Evolutionary conservation across 2,329 filamentous ascomycete genomes (phyloP).

Genomic region (Scytalidium lignicola): DNA sequence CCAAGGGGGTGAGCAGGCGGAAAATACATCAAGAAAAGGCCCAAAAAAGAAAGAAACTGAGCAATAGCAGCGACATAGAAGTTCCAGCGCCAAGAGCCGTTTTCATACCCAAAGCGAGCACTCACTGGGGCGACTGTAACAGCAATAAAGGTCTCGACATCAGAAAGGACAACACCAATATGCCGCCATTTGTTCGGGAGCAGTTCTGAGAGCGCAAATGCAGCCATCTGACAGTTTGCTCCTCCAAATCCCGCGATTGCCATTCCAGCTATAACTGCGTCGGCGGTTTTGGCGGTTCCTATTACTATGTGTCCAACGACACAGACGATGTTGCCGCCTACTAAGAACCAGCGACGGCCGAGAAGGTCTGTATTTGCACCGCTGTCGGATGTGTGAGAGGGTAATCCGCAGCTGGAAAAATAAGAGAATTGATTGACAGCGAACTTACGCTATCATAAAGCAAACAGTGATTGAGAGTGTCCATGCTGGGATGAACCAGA

Average conservation of each 20-base stretch:
- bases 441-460: constrained; percentile 32
- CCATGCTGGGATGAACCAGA: constrained; percentile 33
- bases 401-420: constrained; percentile 1
- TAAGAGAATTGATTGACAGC: constrained; percentile 2
- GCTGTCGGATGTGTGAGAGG: constrained; percentile 6
- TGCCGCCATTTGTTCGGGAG: constrained; percentile 44
- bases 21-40: constrained; percentile 28
- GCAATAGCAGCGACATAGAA: constrained; percentile 39
- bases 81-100: constrained; percentile 37
- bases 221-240: constrained; percentile 29
- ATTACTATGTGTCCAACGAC: constrained; percentile 35
- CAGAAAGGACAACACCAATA: constrained; percentile 38
- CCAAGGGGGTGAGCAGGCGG: constrained; percentile 28
- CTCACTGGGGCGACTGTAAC: constrained; percentile 42
- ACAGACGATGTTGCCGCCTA: constrained; percentile 35
- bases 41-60: constrained; percentile 36
- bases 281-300: constrained; percentile 34
- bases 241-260: constrained; percentile 34
- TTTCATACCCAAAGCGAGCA: constrained; percentile 35
- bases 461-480: constrained; percentile 36
- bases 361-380: constrained; percentile 42
- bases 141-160: constrained; percentile 36
- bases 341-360: constrained; percentile 41
- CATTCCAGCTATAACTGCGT: constrained; percentile 33
- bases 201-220: constrained; percentile 41